Evolutionary conservation across 2,329 filamentous ascomycete species (phyloP).

Genomic region (Colletotrichum sp.): DNA sequence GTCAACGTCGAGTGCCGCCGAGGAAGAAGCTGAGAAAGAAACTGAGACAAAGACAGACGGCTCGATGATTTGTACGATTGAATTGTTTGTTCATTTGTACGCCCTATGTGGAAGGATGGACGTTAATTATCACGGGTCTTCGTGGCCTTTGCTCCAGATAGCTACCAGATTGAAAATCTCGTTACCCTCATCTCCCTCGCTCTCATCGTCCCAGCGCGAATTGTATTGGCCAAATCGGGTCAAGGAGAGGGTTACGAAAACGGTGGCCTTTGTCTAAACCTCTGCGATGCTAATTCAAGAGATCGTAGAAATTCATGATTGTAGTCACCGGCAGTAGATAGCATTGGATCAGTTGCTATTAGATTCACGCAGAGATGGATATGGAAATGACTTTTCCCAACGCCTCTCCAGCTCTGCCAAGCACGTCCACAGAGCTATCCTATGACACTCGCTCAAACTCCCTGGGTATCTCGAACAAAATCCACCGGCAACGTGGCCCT

Average conservation of each 20-base stretch:
- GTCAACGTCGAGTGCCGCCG: neutral
- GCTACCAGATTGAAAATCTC: neutral
- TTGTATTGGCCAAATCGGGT: neutral
- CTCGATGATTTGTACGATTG: neutral
- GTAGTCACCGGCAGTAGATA: neutral
- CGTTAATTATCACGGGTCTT: neutral
- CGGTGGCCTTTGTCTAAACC: neutral
- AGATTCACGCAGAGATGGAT: neutral
- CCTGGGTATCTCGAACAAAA: constrained; percentile 17
- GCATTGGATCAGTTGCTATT: neutral
- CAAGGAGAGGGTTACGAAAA: neutral
- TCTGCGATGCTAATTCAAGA: neutral
- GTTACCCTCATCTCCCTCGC: neutral
- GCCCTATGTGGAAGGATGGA: neutral
- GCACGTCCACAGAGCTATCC: neutral
- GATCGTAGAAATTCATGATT: neutral
- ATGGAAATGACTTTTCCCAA: neutral
- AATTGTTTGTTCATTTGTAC: neutral
- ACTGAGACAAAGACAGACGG: neutral
- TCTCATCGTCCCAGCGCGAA: neutral
- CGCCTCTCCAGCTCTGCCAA: neutral
- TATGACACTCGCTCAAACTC: constrained; percentile 1
- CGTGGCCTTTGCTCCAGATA: neutral
- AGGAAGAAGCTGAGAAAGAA: neutral
- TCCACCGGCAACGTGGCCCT: neutral